Evolutionary conservation across 23 red algal species (phyloP).

Genomic region (Cyanidioschyzon merolae): DNA sequence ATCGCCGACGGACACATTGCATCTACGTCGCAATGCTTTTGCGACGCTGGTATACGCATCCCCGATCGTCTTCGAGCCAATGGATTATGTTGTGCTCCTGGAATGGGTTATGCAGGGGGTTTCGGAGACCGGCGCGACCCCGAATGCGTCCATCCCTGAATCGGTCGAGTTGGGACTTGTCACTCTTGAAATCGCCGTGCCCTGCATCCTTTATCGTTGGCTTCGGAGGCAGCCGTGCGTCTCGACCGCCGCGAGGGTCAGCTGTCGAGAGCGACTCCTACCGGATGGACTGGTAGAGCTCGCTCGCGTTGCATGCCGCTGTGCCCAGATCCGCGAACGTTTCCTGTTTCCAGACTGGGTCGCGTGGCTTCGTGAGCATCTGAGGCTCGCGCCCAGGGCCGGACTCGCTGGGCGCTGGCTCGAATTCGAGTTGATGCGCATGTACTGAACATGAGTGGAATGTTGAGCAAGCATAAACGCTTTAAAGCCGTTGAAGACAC

Average conservation of each 20-base stretch:
- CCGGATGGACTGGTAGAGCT: not conserved
- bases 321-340: not conserved
- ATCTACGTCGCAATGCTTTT: not conserved
- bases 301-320: not conserved
- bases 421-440: conserved; percentile 3
- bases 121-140: not conserved
- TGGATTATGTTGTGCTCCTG: not conserved
- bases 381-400: not conserved
- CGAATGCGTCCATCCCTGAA: too few relatives aligned
- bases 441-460: not conserved
- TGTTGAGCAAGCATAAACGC: not conserved
- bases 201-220: not conserved
- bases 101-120: not conserved
- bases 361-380: not conserved
- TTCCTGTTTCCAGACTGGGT: conserved; percentile 6
- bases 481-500: not conserved
- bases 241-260: not conserved
- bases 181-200: not conserved
- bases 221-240: not conserved
- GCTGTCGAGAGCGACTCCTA: not conserved
- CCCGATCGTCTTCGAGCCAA: not conserved
- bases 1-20: not conserved
- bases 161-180: not conserved
- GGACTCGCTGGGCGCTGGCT: not conserved
- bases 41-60: not conserved